phyloP scores from a whole-genome alignment of 106 monocot genomes.

The Allium sativum region DNA sequence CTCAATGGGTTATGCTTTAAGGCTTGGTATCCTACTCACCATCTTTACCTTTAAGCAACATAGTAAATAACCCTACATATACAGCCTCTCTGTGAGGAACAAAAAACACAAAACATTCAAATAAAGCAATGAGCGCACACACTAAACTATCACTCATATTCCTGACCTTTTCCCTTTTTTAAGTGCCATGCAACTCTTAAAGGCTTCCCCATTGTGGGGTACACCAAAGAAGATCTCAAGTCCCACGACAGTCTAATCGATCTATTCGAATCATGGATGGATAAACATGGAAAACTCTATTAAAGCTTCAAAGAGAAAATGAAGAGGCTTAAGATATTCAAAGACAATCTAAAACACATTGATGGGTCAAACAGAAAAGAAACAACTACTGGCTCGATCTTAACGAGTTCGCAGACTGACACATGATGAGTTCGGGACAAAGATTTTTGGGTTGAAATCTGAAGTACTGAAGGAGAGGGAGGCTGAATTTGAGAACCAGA shows the following conservation, averaged over 20 bases:
- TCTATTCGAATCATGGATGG: slow-evolving; percentile 46
- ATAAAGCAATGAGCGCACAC: not conserved
- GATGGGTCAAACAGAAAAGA: slow-evolving; percentile 27
- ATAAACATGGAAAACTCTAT: slow-evolving; percentile 21
- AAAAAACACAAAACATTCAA: not conserved
- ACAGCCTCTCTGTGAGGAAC: not conserved
- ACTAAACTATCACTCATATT: slow-evolving; percentile 19
- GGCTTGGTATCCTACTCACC: slow-evolving; percentile 8
- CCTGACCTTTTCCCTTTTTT: slow-evolving; percentile 12
- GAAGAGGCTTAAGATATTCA: slow-evolving; percentile 34
- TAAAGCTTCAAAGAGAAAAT: slow-evolving; percentile 30
- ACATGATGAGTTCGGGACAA: slow-evolving; percentile 41
- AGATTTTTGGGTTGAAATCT: slow-evolving; percentile 24
- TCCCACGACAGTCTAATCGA: slow-evolving; percentile 27
- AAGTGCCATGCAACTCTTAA: slow-evolving; percentile 9
- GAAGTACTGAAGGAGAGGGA: not conserved
- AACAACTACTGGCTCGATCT: slow-evolving; percentile 40
- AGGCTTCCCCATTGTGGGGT: slow-evolving; percentile 46
- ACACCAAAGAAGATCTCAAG: slow-evolving; percentile 26
- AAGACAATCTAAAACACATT: slow-evolving; percentile 38
- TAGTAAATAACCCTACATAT: slow-evolving; percentile 1
- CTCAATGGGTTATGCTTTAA: slow-evolving; percentile 13
- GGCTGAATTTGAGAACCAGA: not conserved
- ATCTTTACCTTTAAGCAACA: slow-evolving; percentile 14
- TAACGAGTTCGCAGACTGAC: slow-evolving; percentile 45